Evolutionary conservation across 129 eudicot genomes (phyloP), one percentile per base, ranked within the genome.

Genomic region (Artemisia annua): DNA sequence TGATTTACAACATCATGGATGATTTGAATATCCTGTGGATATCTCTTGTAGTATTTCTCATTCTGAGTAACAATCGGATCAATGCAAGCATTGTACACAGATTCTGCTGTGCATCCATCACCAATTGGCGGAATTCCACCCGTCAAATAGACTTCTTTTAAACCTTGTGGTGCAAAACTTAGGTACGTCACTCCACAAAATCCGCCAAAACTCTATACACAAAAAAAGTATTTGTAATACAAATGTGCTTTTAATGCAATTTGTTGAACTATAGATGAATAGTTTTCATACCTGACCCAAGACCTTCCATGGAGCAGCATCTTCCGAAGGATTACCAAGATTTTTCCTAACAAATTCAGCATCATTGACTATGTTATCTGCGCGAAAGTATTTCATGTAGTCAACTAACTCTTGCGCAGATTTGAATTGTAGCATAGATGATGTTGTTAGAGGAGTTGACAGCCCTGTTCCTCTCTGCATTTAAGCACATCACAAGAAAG

Each of bases 401-500:
- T 86, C 86, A 62, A 81, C 96, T 76, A 86, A 81, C 70, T 90
- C 88, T 70, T 77, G 85, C 58, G 97, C 91, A 64, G 96, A 84
- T 61, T 86, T 83, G 63, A 90, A 53, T 90, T 94, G 98, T 46
- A 79, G 83, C 96, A 94, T 90, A 17, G 97, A 90, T 7, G 97
- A 90, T 58, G 90, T 44, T 60, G 98, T 87, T 61, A 94, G 74
- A 67, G 98, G 97, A 80, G 98, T 94, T 66, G 98, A 94, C 78
- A 94, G 71, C 65, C 98, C 98, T 75, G 98, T 94, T 77, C 98
- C 98, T 71, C 98, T 77, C 98, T 94, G 98, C 69, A 70, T 20
- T 60, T 71, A n/a, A 72, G 52, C 10, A 72, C 51, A 60, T 75
- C 72, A 63, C 58, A 75, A 9, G 55, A 79, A 63, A 57, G 46